Conservation (phyloP, 1,139 yeast species). For the Kluyveromyces sp. region DNA sequence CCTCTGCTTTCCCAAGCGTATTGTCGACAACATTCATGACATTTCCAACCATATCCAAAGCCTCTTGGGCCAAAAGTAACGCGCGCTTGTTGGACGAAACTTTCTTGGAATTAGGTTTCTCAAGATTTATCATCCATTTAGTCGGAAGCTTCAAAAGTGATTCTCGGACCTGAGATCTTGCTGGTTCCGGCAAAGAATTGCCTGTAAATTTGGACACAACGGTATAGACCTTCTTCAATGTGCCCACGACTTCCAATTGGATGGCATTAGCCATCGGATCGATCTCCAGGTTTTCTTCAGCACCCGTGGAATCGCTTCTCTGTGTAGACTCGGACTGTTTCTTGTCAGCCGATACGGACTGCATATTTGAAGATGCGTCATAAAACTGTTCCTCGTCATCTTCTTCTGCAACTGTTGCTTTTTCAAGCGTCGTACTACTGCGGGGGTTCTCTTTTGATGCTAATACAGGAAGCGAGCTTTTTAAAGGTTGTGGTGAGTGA, state of each 20-base stretch:
- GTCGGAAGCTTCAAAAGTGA: conserved; percentile 68
- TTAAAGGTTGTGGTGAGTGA: conserved; percentile 13
- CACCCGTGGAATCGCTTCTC: conserved; percentile 18
- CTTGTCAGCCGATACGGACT: conserved; percentile 6
- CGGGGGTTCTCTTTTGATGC: conserved; percentile 19
- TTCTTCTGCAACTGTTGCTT: conserved; percentile 14
- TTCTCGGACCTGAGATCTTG: conserved; percentile 75
- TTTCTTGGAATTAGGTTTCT: conserved; percentile 16
- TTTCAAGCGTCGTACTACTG: conserved; percentile 17
- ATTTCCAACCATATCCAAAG: conserved; percentile 78
- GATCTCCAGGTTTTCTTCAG: conserved; percentile 29
- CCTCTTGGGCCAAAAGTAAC: conserved; percentile 77
- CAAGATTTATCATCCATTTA: conserved; percentile 44
- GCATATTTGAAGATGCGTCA: conserved; percentile 13
- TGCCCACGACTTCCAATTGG: conserved; percentile 76
- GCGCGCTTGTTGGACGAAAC: conserved; percentile 58
- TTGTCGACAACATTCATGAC: conserved; percentile 80
- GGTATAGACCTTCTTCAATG: conserved; percentile 81
- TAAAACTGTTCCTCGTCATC: conserved; percentile 18
- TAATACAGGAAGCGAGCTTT: too few species aligned
- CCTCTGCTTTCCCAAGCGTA: conserved; percentile 75
- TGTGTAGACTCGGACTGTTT: conserved; percentile 1
- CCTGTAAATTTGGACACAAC: conserved; percentile 82
- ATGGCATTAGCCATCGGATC: conserved; percentile 40
- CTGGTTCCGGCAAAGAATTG: conserved; percentile 70